These are phyloP conservation scores for Suhomyces coccinellae DNA, from an alignment of 1,139 yeast species.

Conservation along the genomic window DNA sequence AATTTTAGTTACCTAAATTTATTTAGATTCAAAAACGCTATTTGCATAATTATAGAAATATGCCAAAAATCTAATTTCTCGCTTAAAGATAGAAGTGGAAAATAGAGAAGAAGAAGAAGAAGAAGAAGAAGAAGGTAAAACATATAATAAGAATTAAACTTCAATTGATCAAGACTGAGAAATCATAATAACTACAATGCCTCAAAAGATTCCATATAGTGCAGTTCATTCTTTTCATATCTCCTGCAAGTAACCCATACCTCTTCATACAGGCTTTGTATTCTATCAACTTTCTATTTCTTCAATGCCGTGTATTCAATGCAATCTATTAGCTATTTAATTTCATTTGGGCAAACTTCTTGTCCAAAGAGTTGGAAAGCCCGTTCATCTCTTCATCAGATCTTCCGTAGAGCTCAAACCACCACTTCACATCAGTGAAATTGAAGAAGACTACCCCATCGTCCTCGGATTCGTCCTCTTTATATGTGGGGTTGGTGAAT, in stretches of 20 bases:
- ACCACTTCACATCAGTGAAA: slow-evolving; percentile 70
- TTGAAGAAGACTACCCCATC: slow-evolving; percentile 65
- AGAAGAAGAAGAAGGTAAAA: too few species aligned
- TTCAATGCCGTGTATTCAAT: background rate
- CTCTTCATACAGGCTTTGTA: too few species aligned
- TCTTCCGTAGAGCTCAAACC: slow-evolving; percentile 83
- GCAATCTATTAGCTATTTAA: slow-evolving; percentile 8
- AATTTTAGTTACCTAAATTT: too few species aligned
- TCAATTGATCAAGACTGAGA: too few species aligned
- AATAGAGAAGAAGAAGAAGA: too few species aligned
- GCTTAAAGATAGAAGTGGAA: too few species aligned
- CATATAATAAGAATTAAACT: too few species aligned
- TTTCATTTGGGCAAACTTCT: slow-evolving; percentile 45
- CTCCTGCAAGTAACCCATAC: background rate
- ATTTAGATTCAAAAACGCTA: too few species aligned
- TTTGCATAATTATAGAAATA: too few species aligned
- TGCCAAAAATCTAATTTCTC: too few species aligned
- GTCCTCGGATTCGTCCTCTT: slow-evolving; percentile 37
- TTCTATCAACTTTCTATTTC: background rate
- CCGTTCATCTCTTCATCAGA: slow-evolving; percentile 81
- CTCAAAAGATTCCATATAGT: too few species aligned
- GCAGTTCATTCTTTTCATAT: background rate
- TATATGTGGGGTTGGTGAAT: slow-evolving; percentile 57
- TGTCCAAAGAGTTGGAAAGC: slow-evolving; percentile 43
- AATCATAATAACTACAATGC: too few species aligned